phyloP scores from a whole-genome alignment of 2,329 filamentous ascomycete genomes.

The Furcasterigmium sp. region DNA sequence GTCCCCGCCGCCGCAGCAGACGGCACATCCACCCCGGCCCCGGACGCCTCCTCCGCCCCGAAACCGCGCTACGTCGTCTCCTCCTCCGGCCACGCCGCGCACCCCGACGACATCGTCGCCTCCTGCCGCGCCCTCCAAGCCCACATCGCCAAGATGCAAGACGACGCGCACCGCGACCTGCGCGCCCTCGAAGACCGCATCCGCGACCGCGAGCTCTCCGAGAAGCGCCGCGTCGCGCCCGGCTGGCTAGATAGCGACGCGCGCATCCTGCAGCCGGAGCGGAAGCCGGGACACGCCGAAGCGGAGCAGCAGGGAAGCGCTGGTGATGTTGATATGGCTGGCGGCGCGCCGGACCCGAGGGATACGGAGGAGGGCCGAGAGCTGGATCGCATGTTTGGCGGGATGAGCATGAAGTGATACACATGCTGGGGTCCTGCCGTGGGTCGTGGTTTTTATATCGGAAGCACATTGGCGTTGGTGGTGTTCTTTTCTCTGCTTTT shows the following conservation, averaged over 20 bases:
- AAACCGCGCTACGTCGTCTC: constrained; percentile 73
- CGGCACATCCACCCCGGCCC: constrained; percentile 25
- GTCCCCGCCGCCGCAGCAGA: constrained; percentile 33
- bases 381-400: constrained; percentile 53
- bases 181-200: constrained; percentile 65
- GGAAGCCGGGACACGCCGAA: constrained; percentile 22
- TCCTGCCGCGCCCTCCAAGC: constrained; percentile 74
- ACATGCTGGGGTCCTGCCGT: too few species aligned
- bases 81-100: constrained; percentile 71
- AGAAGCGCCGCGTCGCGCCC: constrained; percentile 74
- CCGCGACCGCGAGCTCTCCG: constrained; percentile 61
- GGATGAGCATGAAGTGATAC: constrained; percentile 28
- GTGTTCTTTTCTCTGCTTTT: neutral
- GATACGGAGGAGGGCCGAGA: constrained; percentile 24
- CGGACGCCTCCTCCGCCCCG: constrained; percentile 14
- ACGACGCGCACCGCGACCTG: constrained; percentile 63
- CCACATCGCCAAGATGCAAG: constrained; percentile 65
- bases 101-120: constrained; percentile 78
- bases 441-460: neutral
- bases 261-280: constrained; percentile 63
- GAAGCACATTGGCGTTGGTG: neutral
- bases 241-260: constrained; percentile 76
- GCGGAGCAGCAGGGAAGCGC: constrained; percentile 4
- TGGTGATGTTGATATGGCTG: constrained; percentile 28
- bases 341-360: constrained; percentile 12